Conservation (phyloP, 1,284 basidiomycete species). For the Kwoniella shivajii region DNA sequence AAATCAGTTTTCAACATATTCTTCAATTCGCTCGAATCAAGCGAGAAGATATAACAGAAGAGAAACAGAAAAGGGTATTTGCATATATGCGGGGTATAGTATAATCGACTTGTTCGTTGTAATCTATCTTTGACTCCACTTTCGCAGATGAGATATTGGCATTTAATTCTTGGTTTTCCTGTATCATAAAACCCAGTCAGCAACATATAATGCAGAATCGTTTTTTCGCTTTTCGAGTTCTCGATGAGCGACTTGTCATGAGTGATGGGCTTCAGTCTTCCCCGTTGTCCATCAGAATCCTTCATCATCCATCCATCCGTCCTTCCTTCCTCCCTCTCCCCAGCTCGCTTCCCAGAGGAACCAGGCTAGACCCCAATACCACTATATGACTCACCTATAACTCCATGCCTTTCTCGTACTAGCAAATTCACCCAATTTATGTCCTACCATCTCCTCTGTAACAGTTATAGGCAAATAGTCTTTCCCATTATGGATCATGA, state of each 20-base stretch:
- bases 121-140: neutral
- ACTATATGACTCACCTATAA: conserved; percentile 47
- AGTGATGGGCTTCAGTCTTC: no score
- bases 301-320: neutral
- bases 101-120: neutral
- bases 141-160: neutral
- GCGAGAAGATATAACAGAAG: no score
- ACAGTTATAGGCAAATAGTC: conserved; percentile 82
- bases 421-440: conserved; percentile 95
- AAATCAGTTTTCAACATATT: no score
- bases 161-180: conserved; percentile 27
- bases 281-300: no score
- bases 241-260: neutral
- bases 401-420: conserved; percentile 69
- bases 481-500: conserved; percentile 93
- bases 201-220: neutral
- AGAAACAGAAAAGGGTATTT: conserved; percentile 11
- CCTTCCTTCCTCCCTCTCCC: no score
- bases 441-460: conserved; percentile 97
- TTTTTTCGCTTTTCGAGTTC: neutral
- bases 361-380: neutral
- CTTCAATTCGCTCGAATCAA: no score
- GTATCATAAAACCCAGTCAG: neutral
- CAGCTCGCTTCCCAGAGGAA: neutral
- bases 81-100: conserved; percentile 23